Percentiles rank a stretch among this genome's conserved stretches.
Evolutionary conservation across 257 asterid genomes (phyloP).

Genomic region (Salvia splendens): DNA sequence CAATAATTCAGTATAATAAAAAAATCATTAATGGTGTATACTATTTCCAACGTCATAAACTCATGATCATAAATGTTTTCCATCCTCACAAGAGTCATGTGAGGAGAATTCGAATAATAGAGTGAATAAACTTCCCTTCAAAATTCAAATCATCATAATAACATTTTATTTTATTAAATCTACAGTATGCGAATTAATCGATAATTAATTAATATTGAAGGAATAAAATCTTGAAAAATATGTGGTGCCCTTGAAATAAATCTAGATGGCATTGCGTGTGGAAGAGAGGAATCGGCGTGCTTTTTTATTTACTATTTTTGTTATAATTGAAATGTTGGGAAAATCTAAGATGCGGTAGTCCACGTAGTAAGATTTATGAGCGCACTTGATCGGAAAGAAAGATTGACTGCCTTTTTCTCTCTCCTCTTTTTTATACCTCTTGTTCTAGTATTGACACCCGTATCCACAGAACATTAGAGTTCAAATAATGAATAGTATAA

Average conservation of each 20-base stretch:
- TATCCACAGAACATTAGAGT: no score
- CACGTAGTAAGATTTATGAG: conserved; percentile 17
- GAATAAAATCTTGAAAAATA: background rate
- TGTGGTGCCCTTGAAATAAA: conserved; percentile 25
- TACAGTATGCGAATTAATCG: no score
- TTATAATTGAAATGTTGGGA: background rate
- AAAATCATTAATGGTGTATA: conserved; percentile 8
- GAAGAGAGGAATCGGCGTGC: conserved; percentile 25
- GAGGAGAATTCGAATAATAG: background rate
- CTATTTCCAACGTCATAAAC: conserved; percentile 13
- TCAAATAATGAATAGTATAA: no score
- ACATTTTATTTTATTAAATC: background rate
- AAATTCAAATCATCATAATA: background rate
- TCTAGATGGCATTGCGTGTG: conserved; percentile 31
- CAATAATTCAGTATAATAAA: conserved; percentile 5
- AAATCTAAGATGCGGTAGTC: conserved; percentile 22
- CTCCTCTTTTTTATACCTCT: no score
- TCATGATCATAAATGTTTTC: conserved; percentile 21
- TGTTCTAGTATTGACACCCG: no score
- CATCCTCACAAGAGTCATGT: background rate
- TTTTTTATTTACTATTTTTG: background rate
- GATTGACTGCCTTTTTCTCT: conserved; percentile 4
- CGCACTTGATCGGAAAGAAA: conserved; percentile 23
- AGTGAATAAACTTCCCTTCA: background rate
- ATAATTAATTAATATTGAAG: no score